A percentile compares a stretch with the other conserved stretches of the same genome.
Evolutionary conservation across 2,329 filamentous ascomycete genomes (phyloP).

Genomic region (Exophiala spinifera): DNA sequence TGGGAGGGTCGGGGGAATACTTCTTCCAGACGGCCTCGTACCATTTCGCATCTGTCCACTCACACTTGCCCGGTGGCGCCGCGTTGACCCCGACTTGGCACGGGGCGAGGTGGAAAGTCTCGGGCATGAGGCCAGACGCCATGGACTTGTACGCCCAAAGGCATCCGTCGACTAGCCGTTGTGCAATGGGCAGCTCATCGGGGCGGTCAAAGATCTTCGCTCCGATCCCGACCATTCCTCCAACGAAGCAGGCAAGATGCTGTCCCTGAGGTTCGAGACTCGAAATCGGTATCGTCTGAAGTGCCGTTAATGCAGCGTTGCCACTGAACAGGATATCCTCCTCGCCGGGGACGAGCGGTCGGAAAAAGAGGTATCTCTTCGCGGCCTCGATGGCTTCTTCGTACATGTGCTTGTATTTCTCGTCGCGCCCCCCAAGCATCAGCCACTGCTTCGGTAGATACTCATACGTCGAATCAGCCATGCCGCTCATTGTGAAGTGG

Average conservation of each 20-base stretch:
- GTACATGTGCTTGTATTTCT: constrained; percentile 66
- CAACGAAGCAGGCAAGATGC: constrained; percentile 68
- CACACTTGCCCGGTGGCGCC: constrained; percentile 34
- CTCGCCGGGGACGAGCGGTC: constrained; percentile 67
- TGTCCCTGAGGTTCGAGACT: constrained; percentile 42
- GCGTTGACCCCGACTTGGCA: constrained; percentile 40
- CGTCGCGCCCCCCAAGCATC: constrained; percentile 69
- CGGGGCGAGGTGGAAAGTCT: constrained; percentile 52
- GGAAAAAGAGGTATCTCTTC: constrained; percentile 71
- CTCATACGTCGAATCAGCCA: constrained; percentile 58
- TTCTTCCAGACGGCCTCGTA: constrained; percentile 31
- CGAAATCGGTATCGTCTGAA: constrained; percentile 27
- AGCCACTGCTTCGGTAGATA: constrained; percentile 65
- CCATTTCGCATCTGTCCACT: constrained; percentile 40
- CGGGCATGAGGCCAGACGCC: constrained; percentile 60
- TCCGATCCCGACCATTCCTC: constrained; percentile 67
- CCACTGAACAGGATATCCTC: constrained; percentile 66
- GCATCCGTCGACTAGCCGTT: constrained; percentile 61
- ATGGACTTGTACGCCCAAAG: constrained; percentile 60
- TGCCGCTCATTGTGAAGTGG: constrained; percentile 53
- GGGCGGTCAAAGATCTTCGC: constrained; percentile 58
- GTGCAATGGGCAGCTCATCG: constrained; percentile 55
- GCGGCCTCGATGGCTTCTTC: constrained; percentile 64
- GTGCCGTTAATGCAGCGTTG: constrained; percentile 39
- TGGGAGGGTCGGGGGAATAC: constrained; percentile 14